A percentile compares a stretch with the other conserved stretches of the same genome.
These are phyloP conservation scores for Gracilaria domingensis DNA, from an alignment of 23 red algal species.

Conservation along the genomic window DNA sequence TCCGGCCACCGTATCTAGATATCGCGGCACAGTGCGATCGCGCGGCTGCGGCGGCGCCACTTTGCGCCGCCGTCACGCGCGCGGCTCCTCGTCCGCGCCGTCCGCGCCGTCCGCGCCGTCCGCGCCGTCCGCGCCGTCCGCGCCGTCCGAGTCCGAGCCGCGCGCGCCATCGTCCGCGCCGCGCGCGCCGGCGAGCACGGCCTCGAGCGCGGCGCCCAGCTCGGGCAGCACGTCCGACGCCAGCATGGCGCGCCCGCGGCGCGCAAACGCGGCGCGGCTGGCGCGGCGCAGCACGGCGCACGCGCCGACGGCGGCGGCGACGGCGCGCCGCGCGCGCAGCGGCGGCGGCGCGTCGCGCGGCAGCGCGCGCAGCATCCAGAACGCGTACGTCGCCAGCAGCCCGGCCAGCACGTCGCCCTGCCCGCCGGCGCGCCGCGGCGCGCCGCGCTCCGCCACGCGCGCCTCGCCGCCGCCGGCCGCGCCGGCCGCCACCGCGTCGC, in stretches of 20 bases:
- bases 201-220: not conserved
- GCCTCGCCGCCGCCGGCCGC: not conserved
- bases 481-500: slow-evolving; percentile 22
- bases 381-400: slow-evolving; percentile 40
- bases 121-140: not conserved
- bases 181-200: too few relatives aligned
- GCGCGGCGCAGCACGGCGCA: slow-evolving; percentile 5
- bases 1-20: too few relatives aligned
- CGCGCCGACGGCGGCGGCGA: not conserved
- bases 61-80: too few relatives aligned
- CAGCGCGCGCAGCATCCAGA: not conserved
- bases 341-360: not conserved
- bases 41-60: too few relatives aligned
- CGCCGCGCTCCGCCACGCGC: not conserved
- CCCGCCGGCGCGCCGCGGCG: slow-evolving; percentile 77
- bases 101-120: not conserved
- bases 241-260: not conserved
- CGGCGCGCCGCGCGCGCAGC: not conserved
- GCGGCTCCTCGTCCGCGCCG: not conserved
- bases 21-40: too few relatives aligned
- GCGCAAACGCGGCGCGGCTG: not conserved
- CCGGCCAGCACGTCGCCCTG: slow-evolving; percentile 92
- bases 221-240: not conserved
- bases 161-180: too few relatives aligned
- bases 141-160: too few relatives aligned